Percentiles rank a stretch among this genome's conserved stretches.
phyloP scores from a whole-genome alignment of 2,329 filamentous ascomycete genomes.

The Ophiosphaerella herpotricha region DNA sequence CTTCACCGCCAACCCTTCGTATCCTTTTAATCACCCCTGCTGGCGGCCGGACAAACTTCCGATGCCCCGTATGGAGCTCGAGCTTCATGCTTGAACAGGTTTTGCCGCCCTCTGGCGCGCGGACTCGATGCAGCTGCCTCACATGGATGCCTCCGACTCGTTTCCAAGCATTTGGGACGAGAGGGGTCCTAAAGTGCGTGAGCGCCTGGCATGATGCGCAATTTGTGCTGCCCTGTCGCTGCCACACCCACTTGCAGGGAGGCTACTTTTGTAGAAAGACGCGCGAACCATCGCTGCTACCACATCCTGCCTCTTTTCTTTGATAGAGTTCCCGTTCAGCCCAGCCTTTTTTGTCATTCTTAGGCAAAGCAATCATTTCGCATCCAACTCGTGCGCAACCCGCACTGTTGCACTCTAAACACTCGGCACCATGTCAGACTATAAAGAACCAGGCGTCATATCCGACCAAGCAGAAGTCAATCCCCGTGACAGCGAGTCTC shows the following conservation, averaged over 20 bases:
- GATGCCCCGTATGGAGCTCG: too few relatives aligned
- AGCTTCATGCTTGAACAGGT: too few relatives aligned
- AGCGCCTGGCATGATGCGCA: neutral
- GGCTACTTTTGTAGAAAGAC: neutral
- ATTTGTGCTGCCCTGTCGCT: neutral
- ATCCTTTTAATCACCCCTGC: too few relatives aligned
- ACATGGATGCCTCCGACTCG: neutral
- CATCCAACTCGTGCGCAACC: too few relatives aligned
- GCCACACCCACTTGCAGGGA: neutral
- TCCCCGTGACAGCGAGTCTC: constrained; percentile 13
- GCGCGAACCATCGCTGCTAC: neutral
- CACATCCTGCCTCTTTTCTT: neutral
- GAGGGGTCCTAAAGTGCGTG: neutral
- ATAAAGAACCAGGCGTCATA: too few relatives aligned
- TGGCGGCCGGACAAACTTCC: too few relatives aligned
- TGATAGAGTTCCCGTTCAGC: neutral
- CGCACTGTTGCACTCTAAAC: too few relatives aligned
- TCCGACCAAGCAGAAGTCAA: constrained; percentile 1
- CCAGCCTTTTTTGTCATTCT: too few relatives aligned
- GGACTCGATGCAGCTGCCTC: neutral
- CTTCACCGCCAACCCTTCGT: neutral
- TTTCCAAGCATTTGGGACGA: neutral
- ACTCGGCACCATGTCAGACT: too few relatives aligned
- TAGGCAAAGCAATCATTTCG: too few relatives aligned
- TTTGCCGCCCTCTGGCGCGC: neutral